A percentile compares a stretch with the other conserved stretches of the same genome.
phyloP scores from a whole-genome alignment of 164 flowering plant species.

The Hamamelis virginiana region DNA sequence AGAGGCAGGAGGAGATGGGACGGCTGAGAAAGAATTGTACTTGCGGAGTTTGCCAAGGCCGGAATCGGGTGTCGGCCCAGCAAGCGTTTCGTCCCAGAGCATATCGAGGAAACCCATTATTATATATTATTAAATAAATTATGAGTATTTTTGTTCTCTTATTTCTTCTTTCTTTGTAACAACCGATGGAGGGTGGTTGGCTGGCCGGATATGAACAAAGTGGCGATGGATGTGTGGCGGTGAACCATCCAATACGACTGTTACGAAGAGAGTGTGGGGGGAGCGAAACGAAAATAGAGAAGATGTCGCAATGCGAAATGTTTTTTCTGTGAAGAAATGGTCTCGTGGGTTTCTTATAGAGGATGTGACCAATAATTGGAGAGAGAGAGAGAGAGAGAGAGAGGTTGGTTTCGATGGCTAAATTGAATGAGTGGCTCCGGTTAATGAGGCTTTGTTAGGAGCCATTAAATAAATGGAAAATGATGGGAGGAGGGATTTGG shows the following conservation, averaged over 20 bases:
- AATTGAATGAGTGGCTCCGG: constrained; percentile 19
- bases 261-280: constrained; percentile 17
- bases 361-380: not conserved
- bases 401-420: constrained; percentile 4
- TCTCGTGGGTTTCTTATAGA: constrained; percentile 10
- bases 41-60: constrained; percentile 64
- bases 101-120: constrained; percentile 71
- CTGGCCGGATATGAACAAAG: not conserved
- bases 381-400: not conserved
- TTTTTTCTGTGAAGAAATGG: not conserved
- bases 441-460: constrained; percentile 14
- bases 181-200: constrained; percentile 16
- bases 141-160: not conserved
- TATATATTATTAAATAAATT: too few relatives aligned
- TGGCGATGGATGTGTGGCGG: not conserved
- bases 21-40: constrained; percentile 39
- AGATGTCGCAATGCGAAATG: not conserved
- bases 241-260: constrained; percentile 20
- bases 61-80: constrained; percentile 72
- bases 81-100: constrained; percentile 89
- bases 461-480: constrained; percentile 7
- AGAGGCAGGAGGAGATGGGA: constrained; percentile 19
- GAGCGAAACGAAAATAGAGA: constrained; percentile 8
- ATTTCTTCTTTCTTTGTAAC: constrained; percentile 24
- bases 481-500: not conserved